A percentile compares a stretch with the other conserved stretches of the same genome.
Evolutionary conservation across 805 yeast species (phyloP).

Genomic region (Priceomyces melissophilus): DNA sequence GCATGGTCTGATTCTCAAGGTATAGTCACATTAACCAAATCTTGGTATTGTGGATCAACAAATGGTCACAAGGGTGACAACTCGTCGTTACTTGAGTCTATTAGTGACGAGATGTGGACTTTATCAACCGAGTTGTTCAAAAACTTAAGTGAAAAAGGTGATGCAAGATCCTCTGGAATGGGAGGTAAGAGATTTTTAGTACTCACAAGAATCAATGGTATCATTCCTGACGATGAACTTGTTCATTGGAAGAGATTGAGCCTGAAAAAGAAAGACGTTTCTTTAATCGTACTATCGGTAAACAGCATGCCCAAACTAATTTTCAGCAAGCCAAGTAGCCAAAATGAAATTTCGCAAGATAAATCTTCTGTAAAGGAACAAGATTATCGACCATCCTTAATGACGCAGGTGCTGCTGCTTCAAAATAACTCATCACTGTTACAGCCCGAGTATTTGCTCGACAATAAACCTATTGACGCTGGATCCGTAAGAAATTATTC

Average conservation of each 20-base stretch:
- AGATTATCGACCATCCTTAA: not conserved
- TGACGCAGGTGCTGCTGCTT: not conserved
- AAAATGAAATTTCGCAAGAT: not conserved
- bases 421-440: constrained; percentile 1
- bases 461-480: constrained; percentile 4
- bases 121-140: constrained; percentile 48
- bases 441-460: not conserved
- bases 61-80: constrained; percentile 18
- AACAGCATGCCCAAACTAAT: constrained; percentile 52
- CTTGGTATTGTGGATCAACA: constrained; percentile 46
- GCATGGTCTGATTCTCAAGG: constrained; percentile 91
- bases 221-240: constrained; percentile 78
- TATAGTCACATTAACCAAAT: constrained; percentile 51
- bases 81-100: constrained; percentile 30
- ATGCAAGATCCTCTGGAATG: constrained; percentile 27
- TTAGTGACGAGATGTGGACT: constrained; percentile 66
- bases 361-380: not conserved
- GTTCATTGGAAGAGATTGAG: constrained; percentile 76
- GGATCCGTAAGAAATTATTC: constrained; percentile 10
- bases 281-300: constrained; percentile 67
- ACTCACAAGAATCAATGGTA: constrained; percentile 66
- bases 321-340: constrained; percentile 10
- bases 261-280: constrained; percentile 51
- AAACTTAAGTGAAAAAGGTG: constrained; percentile 29
- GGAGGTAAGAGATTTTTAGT: constrained; percentile 61